Evolutionary conservation across 768 basidiomycete genomes (phyloP), one percentile per base, ranked within the genome.

Genomic region (Fistulinella prunicolor): DNA sequence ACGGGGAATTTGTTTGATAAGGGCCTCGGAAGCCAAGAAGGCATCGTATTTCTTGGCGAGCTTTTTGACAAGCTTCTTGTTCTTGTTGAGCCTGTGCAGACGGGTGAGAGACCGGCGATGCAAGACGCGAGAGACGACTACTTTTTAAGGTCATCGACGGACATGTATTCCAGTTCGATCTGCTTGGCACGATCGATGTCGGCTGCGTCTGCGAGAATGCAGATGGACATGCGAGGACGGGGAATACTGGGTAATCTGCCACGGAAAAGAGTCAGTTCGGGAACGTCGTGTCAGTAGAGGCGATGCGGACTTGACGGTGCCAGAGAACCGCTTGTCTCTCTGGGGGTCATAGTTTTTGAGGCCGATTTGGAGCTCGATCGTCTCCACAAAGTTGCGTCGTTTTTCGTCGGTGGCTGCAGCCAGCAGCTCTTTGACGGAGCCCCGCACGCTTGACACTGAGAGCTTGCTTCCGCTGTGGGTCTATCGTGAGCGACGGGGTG

Each of bases 61-160:
- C 78, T 96, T 96, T 82, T 98, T 99, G 67, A 98, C 96, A 54
- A 99, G 90, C 77, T 99, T 99, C 81, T 99, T 98, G 83, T 98
- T 99, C 79, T 96, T 95, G 86, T 95, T 96, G 57, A 97, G 82
- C 74, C 89, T 92, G 39, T 16, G 20, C n/a, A n/a, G 16, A n/a
- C n/a, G n/a, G n/a, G n/a, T n/a, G n/a, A n/a, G n/a, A n/a, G n/a
- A n/a, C n/a, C n/a, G n/a, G 26, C 26, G 26, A 32, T 32, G 7
- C 30, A 10, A 14, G 5, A 28, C 28, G 7, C 28, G 12, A 4
- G 17, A 16, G 12, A 34, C 32, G 30, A 5, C 35, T 65, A 94
- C 94, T 99, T 99, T 75, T 99, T 98, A 75, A 98, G 79, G 74
- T 99, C 96, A 62, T 98, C 96, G 59, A 97, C 96, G 57, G 93